Percentiles rank a stretch among this genome's conserved stretches.
Evolutionary conservation across 2,329 filamentous ascomycete genomes (phyloP).

Genomic region (Epichloe sp.): DNA sequence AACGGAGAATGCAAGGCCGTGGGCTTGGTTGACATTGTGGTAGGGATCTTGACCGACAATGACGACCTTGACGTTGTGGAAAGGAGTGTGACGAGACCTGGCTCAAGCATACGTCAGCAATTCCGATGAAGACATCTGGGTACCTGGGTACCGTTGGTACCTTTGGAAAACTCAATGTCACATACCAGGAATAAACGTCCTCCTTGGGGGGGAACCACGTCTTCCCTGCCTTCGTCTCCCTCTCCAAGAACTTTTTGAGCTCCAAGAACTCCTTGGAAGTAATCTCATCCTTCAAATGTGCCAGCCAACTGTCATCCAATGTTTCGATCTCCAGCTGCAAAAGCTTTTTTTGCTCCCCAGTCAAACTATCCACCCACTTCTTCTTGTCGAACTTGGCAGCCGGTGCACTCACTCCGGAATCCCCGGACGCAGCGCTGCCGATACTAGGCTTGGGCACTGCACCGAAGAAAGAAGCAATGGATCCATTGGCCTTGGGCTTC

Average conservation of each 20-base stretch:
- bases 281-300: constrained; percentile 77
- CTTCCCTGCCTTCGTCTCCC: constrained; percentile 58
- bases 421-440: constrained; percentile 9
- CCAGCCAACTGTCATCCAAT: constrained; percentile 82
- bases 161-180: constrained; percentile 1
- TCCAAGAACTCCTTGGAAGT: constrained; percentile 67
- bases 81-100: constrained; percentile 59
- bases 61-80: constrained; percentile 79
- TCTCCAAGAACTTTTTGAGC: constrained; percentile 75
- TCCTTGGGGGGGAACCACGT: constrained; percentile 78
- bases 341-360: constrained; percentile 64
- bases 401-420: constrained; percentile 18
- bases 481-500: constrained; percentile 61
- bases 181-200: constrained; percentile 90
- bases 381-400: constrained; percentile 66
- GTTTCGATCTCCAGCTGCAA: constrained; percentile 86
- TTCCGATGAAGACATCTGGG: background rate
- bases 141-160: background rate
- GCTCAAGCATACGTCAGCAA: background rate
- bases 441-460: constrained; percentile 40
- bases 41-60: constrained; percentile 96
- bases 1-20: constrained; percentile 92
- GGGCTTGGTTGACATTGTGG: constrained; percentile 89
- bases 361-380: constrained; percentile 74
- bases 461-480: constrained; percentile 83